Percentiles rank a stretch among this genome's conserved stretches.
Conservation (phyloP, 1,139 yeast species). For the Saccharomyces hybrid region DNA sequence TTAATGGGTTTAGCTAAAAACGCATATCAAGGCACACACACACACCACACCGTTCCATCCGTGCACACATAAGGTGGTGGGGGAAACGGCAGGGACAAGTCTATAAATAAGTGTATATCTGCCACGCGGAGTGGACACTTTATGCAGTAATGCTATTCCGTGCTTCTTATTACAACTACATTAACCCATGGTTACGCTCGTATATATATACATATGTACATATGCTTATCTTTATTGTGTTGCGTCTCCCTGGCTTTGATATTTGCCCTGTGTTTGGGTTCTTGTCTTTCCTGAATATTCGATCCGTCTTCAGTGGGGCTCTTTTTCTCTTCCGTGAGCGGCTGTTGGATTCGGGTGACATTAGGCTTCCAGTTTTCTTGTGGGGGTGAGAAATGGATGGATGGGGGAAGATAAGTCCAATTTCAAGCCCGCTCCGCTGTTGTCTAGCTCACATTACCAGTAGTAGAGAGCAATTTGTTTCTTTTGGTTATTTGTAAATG, state of each 20-base stretch:
- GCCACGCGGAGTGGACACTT: background rate
- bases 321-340: no score
- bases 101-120: background rate
- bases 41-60: background rate
- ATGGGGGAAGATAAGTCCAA: no score
- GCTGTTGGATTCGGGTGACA: no score
- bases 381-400: no score
- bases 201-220: background rate
- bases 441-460: no score
- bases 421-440: no score
- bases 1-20: conserved; percentile 2
- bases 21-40: background rate
- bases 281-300: no score
- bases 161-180: background rate
- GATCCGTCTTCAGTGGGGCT: no score
- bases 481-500: background rate
- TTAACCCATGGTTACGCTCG: background rate
- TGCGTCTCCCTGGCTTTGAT: no score
- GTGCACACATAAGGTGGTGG: background rate
- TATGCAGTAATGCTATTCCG: background rate
- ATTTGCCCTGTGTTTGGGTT: no score
- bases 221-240: background rate
- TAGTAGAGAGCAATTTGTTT: background rate
- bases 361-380: no score
- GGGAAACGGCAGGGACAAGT: background rate